A percentile compares a stretch with the other conserved stretches of the same genome.
Evolutionary conservation across 1,284 basidiomycete genomes (phyloP).

Genomic region (Cryptococcus hybrid): DNA sequence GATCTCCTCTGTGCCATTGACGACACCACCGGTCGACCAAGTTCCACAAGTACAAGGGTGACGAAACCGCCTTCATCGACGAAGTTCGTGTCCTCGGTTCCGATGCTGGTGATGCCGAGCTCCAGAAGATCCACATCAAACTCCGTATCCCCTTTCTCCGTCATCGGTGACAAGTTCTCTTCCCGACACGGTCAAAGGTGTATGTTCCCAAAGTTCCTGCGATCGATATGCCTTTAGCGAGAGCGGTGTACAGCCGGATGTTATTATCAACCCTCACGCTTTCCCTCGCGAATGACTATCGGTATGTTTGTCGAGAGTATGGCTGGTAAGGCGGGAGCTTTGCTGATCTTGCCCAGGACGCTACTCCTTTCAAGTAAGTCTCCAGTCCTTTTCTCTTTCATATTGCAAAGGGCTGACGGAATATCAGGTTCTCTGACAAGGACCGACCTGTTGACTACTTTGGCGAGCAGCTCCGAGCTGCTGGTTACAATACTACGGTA

Average conservation of each 20-base stretch:
- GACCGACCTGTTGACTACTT: conserved; percentile 97
- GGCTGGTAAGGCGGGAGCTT: conserved; percentile 96
- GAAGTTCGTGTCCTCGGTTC: conserved; percentile 88
- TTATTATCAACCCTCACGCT: conserved; percentile 99
- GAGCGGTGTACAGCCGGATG: conserved; percentile 97
- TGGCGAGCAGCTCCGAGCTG: conserved; percentile 86
- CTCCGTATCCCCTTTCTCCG: conserved; percentile 87
- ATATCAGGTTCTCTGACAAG: conserved; percentile 80
- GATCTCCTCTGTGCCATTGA: conserved; percentile 79
- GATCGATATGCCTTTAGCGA: conserved; percentile 98
- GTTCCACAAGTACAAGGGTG: conserved; percentile 95
- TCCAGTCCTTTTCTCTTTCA: neutral
- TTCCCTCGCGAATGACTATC: conserved; percentile 99
- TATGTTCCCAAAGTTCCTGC: conserved; percentile 98
- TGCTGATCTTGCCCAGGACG: conserved; percentile 95
- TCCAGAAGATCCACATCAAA: conserved; percentile 92
- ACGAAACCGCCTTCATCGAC: conserved; percentile 88
- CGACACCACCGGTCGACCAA: conserved; percentile 80
- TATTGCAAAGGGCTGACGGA: conserved; percentile 8
- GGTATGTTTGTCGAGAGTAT: conserved; percentile 99
- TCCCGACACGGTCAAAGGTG: conserved; percentile 98
- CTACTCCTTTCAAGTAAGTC: conserved; percentile 89
- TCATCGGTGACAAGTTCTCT: conserved; percentile 99
- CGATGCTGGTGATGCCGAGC: conserved; percentile 81
- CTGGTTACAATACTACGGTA: conserved; percentile 99